Base-by-base conservation (phyloP, 305 asterid species). In the Ilex paraguariensis region DNA sequence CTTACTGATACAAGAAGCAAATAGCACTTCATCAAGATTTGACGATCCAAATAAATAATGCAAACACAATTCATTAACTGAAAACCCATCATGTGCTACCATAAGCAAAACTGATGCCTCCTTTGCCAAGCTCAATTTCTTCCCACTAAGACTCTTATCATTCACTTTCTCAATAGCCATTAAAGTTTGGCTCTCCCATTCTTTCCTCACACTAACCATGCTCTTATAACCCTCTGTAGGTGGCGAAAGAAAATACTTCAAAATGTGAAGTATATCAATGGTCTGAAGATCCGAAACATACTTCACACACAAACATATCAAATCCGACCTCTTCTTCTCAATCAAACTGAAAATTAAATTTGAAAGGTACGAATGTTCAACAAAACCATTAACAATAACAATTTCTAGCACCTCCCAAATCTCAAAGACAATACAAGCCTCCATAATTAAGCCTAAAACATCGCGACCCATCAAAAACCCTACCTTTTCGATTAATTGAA, bases 81-180 rank as follows among this genome's bases (percentile, higher is more conserved):
- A 78, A 67, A 92, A 89, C 28, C 83, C 96, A 73, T 92, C 97
- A 59, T 82, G 79, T 5, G 86, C 97, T 70, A 87, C 15, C 97
- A 89, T 89, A 68, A 92, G 61, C 80, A 82, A 76, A 42, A 87
- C 46, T 0, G 88, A 72, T 0, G 97, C 88, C 15, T 87, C 88
- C 75, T 75, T 87, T 0, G 85, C 91, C 66, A 73, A 70, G 42
- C 15, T 65, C 73, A 56, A 64, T 0, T 76, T 81, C 58, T 76
- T 77, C 64, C 70, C 74, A 57, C 73, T 60, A 39, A 75, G 74
- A 42, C 60, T 72, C 36, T 64, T 70, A 48, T 64, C 85, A 16
- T 77, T 73, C 1, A 78, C 87, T 68, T 77, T 78, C 33, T 80
- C 85, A 21, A 92, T 77, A 10, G 90, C 88, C 57, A 78, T 60